Percentiles rank a stretch among this genome's conserved stretches.
Evolutionary conservation across 257 asterid genomes (phyloP).

Genomic region (Plantago ovata): DNA sequence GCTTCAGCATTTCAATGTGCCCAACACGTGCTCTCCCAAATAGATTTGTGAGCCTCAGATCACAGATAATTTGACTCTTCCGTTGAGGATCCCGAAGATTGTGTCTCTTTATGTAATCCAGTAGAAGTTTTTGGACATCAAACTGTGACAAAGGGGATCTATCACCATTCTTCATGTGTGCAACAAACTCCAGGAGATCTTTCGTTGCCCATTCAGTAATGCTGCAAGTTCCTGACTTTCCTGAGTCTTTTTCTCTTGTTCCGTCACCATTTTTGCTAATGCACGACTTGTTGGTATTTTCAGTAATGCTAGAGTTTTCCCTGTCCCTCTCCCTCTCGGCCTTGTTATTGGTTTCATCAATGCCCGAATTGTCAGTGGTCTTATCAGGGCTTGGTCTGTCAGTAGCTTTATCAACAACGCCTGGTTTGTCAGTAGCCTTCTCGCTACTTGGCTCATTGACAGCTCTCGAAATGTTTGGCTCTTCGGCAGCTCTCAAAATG

Average conservation of each 20-base stretch:
- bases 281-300: slow-evolving; percentile 10
- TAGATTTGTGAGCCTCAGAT: slow-evolving; percentile 59
- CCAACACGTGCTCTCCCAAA: slow-evolving; percentile 75
- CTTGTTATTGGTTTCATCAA: slow-evolving; percentile 14
- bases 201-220: slow-evolving; percentile 64
- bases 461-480: not conserved
- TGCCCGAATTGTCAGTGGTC: slow-evolving; percentile 8
- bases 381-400: slow-evolving; percentile 6
- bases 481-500: not conserved
- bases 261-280: slow-evolving; percentile 12
- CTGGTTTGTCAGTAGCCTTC: slow-evolving; percentile 13
- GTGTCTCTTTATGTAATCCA: slow-evolving; percentile 62
- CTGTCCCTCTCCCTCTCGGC: slow-evolving; percentile 1
- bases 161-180: slow-evolving; percentile 71
- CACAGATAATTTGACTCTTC: slow-evolving; percentile 74
- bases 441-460: slow-evolving; percentile 1
- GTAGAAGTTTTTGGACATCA: slow-evolving; percentile 58
- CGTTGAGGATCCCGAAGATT: slow-evolving; percentile 69
- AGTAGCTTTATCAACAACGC: not conserved
- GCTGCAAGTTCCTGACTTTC: slow-evolving; percentile 26
- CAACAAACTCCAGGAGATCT: slow-evolving; percentile 73
- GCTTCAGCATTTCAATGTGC: slow-evolving; percentile 78
- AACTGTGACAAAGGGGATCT: slow-evolving; percentile 53
- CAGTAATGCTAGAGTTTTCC: slow-evolving; percentile 1
- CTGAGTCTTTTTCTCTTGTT: slow-evolving; percentile 18